These are phyloP conservation scores for Biscutella laevigata DNA, from an alignment of 441 rosid genomes.

Conservation along the genomic window DNA sequence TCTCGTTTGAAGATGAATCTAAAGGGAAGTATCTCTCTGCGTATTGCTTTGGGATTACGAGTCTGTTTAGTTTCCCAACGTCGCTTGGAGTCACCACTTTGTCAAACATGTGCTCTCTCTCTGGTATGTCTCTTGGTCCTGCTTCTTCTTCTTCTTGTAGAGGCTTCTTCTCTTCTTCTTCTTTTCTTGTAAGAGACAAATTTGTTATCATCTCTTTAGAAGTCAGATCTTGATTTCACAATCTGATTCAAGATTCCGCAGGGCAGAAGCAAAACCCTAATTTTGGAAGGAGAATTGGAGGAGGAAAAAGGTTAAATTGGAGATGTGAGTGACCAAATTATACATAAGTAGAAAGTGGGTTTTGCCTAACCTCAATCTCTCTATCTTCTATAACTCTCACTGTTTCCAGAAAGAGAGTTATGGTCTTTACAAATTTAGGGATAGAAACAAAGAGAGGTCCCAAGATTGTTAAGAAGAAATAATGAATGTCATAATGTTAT, in stretches of 20 bases:
- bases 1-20: constrained; percentile 61
- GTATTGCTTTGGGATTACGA: constrained; percentile 90
- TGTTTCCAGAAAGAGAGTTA: background rate
- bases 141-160: constrained; percentile 8
- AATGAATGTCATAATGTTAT: constrained; percentile 1
- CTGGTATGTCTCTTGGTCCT: background rate
- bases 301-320: constrained; percentile 9
- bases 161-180: constrained; percentile 7
- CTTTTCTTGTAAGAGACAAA: constrained; percentile 20
- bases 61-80: constrained; percentile 85
- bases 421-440: background rate
- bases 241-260: too few species aligned
- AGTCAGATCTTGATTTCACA: constrained; percentile 16
- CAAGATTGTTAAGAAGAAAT: constrained; percentile 2
- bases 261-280: constrained; percentile 20
- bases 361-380: constrained; percentile 26
- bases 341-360: constrained; percentile 22
- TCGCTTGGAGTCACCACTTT: constrained; percentile 74
- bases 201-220: constrained; percentile 14
- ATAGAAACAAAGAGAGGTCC: background rate
- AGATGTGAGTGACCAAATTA: constrained; percentile 27
- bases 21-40: constrained; percentile 91
- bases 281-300: constrained; percentile 5
- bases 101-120: constrained; percentile 67
- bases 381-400: constrained; percentile 10